phyloP scores from a whole-genome alignment of 1,139 yeast genomes.

The Zygoascus meyerae region DNA sequence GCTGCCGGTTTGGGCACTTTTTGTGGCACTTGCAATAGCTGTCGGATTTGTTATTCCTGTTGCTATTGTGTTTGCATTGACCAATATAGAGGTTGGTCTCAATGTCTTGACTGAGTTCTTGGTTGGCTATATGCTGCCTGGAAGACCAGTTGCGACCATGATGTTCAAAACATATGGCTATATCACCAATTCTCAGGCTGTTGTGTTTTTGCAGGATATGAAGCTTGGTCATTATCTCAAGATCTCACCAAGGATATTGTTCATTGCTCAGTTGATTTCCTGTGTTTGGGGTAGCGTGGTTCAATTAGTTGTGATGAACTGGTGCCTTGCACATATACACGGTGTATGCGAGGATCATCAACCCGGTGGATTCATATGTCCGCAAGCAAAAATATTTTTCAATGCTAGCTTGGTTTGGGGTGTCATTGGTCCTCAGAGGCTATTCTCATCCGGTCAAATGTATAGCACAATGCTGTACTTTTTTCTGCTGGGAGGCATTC shows the following conservation, averaged over 20 bases:
- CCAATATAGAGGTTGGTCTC: slow-evolving; percentile 51
- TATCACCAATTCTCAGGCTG: slow-evolving; percentile 54
- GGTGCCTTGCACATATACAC: slow-evolving; percentile 41
- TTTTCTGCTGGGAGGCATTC: slow-evolving; percentile 43
- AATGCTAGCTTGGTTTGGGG: slow-evolving; percentile 63
- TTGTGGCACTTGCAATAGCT: slow-evolving; percentile 49
- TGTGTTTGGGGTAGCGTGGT: slow-evolving; percentile 35
- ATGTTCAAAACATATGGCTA: slow-evolving; percentile 57
- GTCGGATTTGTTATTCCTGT: slow-evolving; percentile 52
- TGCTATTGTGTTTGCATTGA: slow-evolving; percentile 48
- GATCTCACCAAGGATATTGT: slow-evolving; percentile 55
- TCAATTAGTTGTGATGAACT: slow-evolving; percentile 41
- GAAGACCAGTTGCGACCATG: slow-evolving; percentile 56
- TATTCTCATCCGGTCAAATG: slow-evolving; percentile 36
- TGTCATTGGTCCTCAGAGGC: slow-evolving; percentile 52
- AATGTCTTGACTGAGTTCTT: slow-evolving; percentile 58
- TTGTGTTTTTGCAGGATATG: slow-evolving; percentile 50
- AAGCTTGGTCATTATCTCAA: slow-evolving; percentile 61
- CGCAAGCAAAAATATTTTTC: slow-evolving; percentile 45
- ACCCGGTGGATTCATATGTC: slow-evolving; percentile 44
- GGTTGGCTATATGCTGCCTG: slow-evolving; percentile 59
- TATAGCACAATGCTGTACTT: slow-evolving; percentile 41
- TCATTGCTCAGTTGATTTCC: slow-evolving; percentile 46
- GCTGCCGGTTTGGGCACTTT: slow-evolving; percentile 46
- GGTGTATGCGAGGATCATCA: slow-evolving; percentile 47